Evolutionary conservation across 306 rosid genomes (phyloP), one percentile per base, ranked within the genome.

Genomic region (Cicer arietinum): DNA sequence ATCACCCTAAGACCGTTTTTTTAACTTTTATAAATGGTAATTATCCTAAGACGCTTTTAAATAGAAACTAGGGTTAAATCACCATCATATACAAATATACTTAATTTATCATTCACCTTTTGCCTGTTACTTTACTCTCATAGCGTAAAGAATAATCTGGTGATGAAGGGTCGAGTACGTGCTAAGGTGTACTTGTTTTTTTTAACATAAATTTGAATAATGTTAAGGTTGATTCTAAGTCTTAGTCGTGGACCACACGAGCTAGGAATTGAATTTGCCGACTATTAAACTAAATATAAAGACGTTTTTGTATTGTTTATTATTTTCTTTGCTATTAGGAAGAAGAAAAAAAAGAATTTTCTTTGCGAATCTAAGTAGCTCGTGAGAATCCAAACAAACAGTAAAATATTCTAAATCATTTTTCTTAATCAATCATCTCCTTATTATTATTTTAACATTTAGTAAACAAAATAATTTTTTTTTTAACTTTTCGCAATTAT

Each of bases 361-460:
- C 17, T 0, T 9, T 12, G 41, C 48, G 50, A 58, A 60, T 18
- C 11, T 51, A 73, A 30, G 41, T 4, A 43, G 73, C 54, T 62
- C 61, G 35, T 35, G 14, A 39, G 30, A 81, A 51, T 75, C 54
- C 52, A 52, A 64, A 69, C 1, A 61, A 51, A 43, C 48, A 6
- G 58, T 74, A 10, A 69, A 69, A 69, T 61, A 62, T 77, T 75
- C 77, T 8, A 44, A 66, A 57, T 73, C 43, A 67, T 45, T 44
- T 54, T 52, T 22, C 35, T 30, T 30, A 30, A 30, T 30, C 37
- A 30, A 30, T 30, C 44, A 68, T 46, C 53, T 54, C 61, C 77
- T 62, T 69, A 51, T 17, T 52, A 12, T 11, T 30, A 60, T 69
- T 30, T 30, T 30, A 53, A 40, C 41, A 61, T n/a, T 11, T 11